phyloP scores from a whole-genome alignment of 192 early-diverging fungal genomes.

The Gamsiella multidivaricata region DNA sequence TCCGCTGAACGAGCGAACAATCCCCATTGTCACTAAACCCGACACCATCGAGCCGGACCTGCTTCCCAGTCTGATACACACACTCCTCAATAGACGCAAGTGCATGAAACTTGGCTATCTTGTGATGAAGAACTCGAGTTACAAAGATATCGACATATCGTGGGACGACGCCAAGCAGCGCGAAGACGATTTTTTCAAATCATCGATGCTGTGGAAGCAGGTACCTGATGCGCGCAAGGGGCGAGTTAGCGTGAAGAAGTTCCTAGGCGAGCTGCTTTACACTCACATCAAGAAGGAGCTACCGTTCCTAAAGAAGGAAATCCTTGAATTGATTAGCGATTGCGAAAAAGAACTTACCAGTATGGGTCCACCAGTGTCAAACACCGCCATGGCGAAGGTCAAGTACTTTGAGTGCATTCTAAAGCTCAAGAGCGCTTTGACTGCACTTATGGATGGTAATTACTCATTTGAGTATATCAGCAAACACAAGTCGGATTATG shows the following conservation, averaged over 20 bases:
- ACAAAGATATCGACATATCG: conserved; percentile 34
- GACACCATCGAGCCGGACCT: conserved; percentile 39
- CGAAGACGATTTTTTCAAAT: conserved; percentile 37
- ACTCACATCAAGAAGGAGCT: conserved; percentile 46
- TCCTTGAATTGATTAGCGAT: conserved; percentile 5
- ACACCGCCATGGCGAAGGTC: conserved; percentile 4
- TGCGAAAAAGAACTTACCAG: conserved; percentile 32
- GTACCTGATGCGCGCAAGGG: conserved; percentile 31
- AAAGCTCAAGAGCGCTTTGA: conserved; percentile 25
- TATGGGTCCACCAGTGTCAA: conserved; percentile 17
- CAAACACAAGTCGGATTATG: not conserved
- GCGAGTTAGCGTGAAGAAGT: conserved; percentile 21
- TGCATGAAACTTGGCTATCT: conserved; percentile 43
- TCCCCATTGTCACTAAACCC: conserved; percentile 48
- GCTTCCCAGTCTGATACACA: conserved; percentile 32
- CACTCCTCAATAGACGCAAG: conserved; percentile 43
- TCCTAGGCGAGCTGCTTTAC: conserved; percentile 29
- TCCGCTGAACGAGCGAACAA: conserved; percentile 36
- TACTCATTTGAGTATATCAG: conserved; percentile 33
- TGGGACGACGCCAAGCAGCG: conserved; percentile 32
- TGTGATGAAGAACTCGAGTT: conserved; percentile 44
- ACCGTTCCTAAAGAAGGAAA: conserved; percentile 29
- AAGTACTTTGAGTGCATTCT: conserved; percentile 33
- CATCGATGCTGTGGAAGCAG: conserved; percentile 23
- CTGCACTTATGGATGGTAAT: conserved; percentile 26